Conservation (phyloP, 163 green algal species). For the Trebouxiophyceae sp. region DNA sequence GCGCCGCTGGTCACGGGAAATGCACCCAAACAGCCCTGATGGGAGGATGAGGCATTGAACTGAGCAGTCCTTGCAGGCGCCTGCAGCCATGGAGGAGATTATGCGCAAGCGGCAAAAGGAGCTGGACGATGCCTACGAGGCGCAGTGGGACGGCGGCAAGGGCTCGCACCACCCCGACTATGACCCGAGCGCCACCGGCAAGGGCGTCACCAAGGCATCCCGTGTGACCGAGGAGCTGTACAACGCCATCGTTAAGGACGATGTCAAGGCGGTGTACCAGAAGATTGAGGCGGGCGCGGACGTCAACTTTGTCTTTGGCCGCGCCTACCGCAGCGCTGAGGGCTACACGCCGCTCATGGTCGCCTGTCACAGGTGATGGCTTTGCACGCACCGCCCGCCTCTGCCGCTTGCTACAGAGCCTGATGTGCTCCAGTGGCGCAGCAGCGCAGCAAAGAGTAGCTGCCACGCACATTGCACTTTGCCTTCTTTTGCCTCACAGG, state of each 20-base stretch:
- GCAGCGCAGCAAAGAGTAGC: too few relatives aligned
- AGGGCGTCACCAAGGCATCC: slow-evolving; percentile 57
- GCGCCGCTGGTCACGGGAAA: too few relatives aligned
- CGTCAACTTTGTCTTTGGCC: slow-evolving; percentile 87
- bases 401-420: too few relatives aligned
- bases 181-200: slow-evolving; percentile 55
- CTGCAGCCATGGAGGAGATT: slow-evolving; percentile 57
- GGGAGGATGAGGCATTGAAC: too few relatives aligned
- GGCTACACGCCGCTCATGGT: slow-evolving; percentile 94
- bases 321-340: slow-evolving; percentile 64
- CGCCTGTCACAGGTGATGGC: slow-evolving; percentile 50
- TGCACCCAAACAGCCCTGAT: too few relatives aligned
- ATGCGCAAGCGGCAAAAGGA: slow-evolving; percentile 79
- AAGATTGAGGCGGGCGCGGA: slow-evolving; percentile 87
- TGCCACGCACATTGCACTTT: too few relatives aligned
- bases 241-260: slow-evolving; percentile 82
- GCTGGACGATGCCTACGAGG: slow-evolving; percentile 64
- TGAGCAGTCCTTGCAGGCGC: too few relatives aligned
- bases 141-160: slow-evolving; percentile 67
- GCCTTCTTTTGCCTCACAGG: too few relatives aligned
- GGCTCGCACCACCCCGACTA: slow-evolving; percentile 85
- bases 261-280: slow-evolving; percentile 55
- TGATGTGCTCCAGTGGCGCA: too few relatives aligned
- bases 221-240: slow-evolving; percentile 86
- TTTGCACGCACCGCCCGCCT: too few relatives aligned